Conservation (phyloP, 108 stramenopile genomes). For the Nitzschia sp. region DNA sequence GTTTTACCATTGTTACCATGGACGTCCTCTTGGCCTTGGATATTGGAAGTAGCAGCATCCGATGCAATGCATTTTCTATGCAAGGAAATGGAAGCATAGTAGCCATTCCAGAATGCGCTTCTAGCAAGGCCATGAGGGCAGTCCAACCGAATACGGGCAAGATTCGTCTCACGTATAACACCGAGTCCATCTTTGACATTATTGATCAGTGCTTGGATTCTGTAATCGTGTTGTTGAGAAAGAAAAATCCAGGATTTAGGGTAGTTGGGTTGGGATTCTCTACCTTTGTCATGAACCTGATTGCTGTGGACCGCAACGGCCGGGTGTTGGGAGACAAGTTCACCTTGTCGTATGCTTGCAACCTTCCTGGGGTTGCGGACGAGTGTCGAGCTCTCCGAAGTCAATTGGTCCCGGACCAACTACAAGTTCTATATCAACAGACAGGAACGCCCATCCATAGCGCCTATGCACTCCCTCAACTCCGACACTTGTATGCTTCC, state of each 20-base stretch:
- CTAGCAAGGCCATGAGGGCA: constrained; percentile 25
- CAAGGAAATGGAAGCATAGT: neutral
- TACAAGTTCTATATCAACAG: constrained; percentile 52
- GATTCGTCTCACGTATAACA: constrained; percentile 24
- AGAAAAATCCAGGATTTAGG: constrained; percentile 20
- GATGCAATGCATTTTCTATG: constrained; percentile 33
- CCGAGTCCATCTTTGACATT: constrained; percentile 41
- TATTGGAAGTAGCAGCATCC: constrained; percentile 67
- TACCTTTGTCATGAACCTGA: constrained; percentile 83
- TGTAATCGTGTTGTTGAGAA: constrained; percentile 34
- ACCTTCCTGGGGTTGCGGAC: constrained; percentile 49
- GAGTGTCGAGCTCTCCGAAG: constrained; percentile 40
- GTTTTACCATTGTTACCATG: neutral
- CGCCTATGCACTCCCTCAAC: constrained; percentile 76
- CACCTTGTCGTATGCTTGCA: constrained; percentile 78
- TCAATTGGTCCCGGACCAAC: constrained; percentile 19
- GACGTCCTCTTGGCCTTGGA: constrained; percentile 67
- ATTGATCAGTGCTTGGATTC: constrained; percentile 66
- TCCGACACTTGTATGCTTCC: constrained; percentile 53
- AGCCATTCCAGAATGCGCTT: constrained; percentile 19
- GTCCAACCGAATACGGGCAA: constrained; percentile 57
- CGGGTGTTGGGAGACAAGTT: constrained; percentile 47
- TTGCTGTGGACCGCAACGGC: constrained; percentile 55
- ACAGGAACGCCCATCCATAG: constrained; percentile 77
- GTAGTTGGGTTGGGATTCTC: constrained; percentile 73